Percentiles rank a stretch among this genome's conserved stretches.
These are phyloP conservation scores for Talaromyces sp. DNA, from an alignment of 2,329 filamentous ascomycete genomes.

Conservation along the genomic window DNA sequence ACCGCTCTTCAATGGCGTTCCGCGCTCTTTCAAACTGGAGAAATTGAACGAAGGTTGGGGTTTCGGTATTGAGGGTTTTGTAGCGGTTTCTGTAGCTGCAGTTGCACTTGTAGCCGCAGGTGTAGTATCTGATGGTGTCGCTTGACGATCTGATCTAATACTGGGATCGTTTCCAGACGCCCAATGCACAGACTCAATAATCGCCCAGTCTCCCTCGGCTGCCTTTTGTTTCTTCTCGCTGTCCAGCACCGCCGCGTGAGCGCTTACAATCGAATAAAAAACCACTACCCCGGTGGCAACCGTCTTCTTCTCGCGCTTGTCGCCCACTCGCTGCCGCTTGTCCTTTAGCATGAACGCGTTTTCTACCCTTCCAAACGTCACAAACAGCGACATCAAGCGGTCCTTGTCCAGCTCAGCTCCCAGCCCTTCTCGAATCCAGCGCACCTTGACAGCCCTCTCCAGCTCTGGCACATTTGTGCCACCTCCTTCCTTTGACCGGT, in stretches of 20 bases:
- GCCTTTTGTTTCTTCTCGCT: slow-evolving; percentile 30
- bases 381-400: slow-evolving; percentile 43
- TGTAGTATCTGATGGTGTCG: background rate
- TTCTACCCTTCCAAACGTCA: slow-evolving; percentile 53
- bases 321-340: slow-evolving; percentile 48
- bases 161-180: slow-evolving; percentile 50
- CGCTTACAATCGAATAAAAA: slow-evolving; percentile 53
- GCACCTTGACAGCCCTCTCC: slow-evolving; percentile 54
- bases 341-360: slow-evolving; percentile 51
- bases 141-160: slow-evolving; percentile 17
- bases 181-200: slow-evolving; percentile 52
- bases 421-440: slow-evolving; percentile 47
- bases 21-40: slow-evolving; percentile 19
- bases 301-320: slow-evolving; percentile 47
- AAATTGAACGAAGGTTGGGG: slow-evolving; percentile 25
- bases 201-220: slow-evolving; percentile 37
- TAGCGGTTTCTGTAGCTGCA: slow-evolving; percentile 12
- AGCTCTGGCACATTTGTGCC: slow-evolving; percentile 45
- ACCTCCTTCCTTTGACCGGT: slow-evolving; percentile 31
- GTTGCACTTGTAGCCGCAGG: slow-evolving; percentile 7
- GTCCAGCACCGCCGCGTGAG: slow-evolving; percentile 52
- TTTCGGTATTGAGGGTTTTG: background rate
- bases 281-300: slow-evolving; percentile 52
- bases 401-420: slow-evolving; percentile 45
- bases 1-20: slow-evolving; percentile 14